Conservation (phyloP, 371 early-diverging fungal species). For the Nematocida ironsii region DNA sequence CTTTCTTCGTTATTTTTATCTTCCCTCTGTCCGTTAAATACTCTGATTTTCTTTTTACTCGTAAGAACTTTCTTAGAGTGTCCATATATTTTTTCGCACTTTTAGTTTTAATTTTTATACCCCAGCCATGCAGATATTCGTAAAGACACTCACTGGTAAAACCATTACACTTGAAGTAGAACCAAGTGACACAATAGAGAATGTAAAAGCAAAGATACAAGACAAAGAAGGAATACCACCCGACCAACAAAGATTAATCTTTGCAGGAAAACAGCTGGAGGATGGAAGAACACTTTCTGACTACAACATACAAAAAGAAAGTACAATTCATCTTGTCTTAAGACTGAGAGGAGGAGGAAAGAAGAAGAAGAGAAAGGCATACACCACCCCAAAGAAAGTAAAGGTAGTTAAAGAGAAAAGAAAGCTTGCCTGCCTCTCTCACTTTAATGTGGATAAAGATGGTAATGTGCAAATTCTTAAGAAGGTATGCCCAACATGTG, state of each 20-base stretch:
- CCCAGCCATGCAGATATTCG: conserved; percentile 79
- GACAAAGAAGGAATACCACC: conserved; percentile 98
- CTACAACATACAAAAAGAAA: conserved; percentile 83
- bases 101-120: conserved; percentile 52
- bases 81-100: conserved; percentile 41
- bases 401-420: conserved; percentile 71
- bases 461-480: conserved; percentile 91
- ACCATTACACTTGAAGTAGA: conserved; percentile 94
- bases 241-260: conserved; percentile 98
- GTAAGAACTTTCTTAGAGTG: conserved; percentile 38
- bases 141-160: conserved; percentile 95
- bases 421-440: conserved; percentile 94
- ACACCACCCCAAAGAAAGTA: conserved; percentile 68
- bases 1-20: conserved; percentile 44
- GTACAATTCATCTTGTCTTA: conserved; percentile 91
- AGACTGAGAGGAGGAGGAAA: conserved; percentile 85
- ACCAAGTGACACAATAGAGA: conserved; percentile 85
- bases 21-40: conserved; percentile 47
- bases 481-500: conserved; percentile 86
- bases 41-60: conserved; percentile 56
- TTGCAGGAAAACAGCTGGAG: conserved; percentile 96
- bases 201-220: conserved; percentile 93
- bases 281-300: conserved; percentile 74
- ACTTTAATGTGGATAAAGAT: conserved; percentile 77
- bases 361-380: conserved; percentile 70